Evolutionary conservation across 2,329 filamentous ascomycete genomes (phyloP), one percentile per base, ranked within the genome.

Genomic region (Metarhizium album): DNA sequence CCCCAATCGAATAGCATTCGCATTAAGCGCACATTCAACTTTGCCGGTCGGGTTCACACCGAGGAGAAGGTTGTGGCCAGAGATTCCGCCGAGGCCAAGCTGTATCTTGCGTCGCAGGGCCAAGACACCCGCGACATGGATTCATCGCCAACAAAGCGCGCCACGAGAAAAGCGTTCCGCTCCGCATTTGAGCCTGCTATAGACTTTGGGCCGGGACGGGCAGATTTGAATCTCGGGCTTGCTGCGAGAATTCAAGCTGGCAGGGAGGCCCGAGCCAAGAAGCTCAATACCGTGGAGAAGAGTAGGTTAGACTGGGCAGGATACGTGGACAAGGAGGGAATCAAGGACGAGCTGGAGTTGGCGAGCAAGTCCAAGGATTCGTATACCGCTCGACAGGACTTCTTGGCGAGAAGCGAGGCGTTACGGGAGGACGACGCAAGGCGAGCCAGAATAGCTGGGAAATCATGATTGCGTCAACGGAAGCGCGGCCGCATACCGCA

Each of bases 261-360:
- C 49, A 74, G 72, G 52, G 68, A 67, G 43, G 72, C 72, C 16
- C 72, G 75, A 53, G 75, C 79, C 46, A 80, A 78, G 71, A 86
- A 85, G 62, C 70, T 86, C 57, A 86, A 83, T 62, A 83, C 82
- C 16, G 80, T 86, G 16, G 82, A 86, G 67, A 86, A 86, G 74
- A 84, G 80, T 59, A 74, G 80, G 48, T 82, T 86, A 77, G 83
- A 86, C 65, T 86, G 83, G 83, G 83, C 82, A 3, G 81, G 82
- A 13, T 86, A 78, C 58, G 83, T 86, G 52, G 83, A 86, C 66
- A 79, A 83, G 63, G 82, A 84, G 64, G 83, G 83, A 8, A 82
- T 86, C 67, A 76, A 82, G 63, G 81, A 86, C 65, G 83, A 86
- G 64, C 70, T 86, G 52, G 76, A 77, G 64, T 70, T 82, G 45